Evolutionary conservation across 306 rosid species (phyloP), one percentile per base, ranked within the genome.

Genomic region (Rosa rugosa): DNA sequence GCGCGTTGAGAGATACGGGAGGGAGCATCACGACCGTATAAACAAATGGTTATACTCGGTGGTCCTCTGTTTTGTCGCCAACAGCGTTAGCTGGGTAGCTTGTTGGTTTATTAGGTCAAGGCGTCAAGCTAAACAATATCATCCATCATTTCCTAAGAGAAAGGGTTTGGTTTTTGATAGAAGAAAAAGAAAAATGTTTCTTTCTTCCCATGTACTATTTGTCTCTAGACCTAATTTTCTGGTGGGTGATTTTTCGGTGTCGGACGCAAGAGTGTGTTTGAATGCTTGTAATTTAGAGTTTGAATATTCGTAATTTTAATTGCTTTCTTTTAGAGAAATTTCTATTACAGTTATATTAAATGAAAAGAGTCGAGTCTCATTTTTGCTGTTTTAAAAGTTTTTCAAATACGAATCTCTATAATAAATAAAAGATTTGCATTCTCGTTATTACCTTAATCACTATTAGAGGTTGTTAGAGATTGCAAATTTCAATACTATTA

Each of bases 61-160:
- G 79, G 79, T 31, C 46, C 46, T 60, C 23, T 12, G 31, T 9
- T 42, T 25, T 75, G 57, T 62, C 40, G 53, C 51, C 53, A n/a
- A 56, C 63, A 56, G 63, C 12, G 56, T 17, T 54, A 20, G 8
- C 9, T 20, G 8, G 9, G 25, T 54, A n/a, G 60, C 25, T 17
- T 54, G 11, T 54, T 6, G 60, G 23, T 54, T 56, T 20, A 56
- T 56, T 20, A 56, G 27, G 27, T 7, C n/a, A 56, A 8, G n/a
- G n/a, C n/a, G n/a, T n/a, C n/a, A n/a, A n/a, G 62, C 3, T n/a
- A 2, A n/a, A 27, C 62, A n/a, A n/a, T n/a, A 20, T 8, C 57
- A 51, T 51, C 22, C 34, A 31, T 31, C 34, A 31, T 31, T 31
- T 31, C 34, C 34, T 44, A 23, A 0, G 36, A 57, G 34, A 57